Evolutionary conservation across 202 grass and related monocot species (phyloP).

Genomic region (Saccharum hybrid): DNA sequence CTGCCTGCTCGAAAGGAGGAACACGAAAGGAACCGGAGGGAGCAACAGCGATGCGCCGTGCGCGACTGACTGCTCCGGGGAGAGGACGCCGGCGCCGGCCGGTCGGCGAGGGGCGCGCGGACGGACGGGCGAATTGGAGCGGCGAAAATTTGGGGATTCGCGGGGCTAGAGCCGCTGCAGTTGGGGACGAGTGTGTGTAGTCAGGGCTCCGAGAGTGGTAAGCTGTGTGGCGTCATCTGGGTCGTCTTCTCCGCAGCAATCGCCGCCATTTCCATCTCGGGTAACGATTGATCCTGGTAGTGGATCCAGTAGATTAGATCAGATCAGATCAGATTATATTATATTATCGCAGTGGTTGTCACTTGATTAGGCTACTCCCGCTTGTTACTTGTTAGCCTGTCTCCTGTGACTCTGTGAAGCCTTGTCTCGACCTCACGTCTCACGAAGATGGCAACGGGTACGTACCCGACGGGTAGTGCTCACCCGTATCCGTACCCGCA

Average conservation of each 20-base stretch:
- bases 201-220: constrained; percentile 23
- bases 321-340: neutral
- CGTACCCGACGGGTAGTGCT: too few species aligned
- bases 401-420: too few species aligned
- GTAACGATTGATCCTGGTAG: neutral
- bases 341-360: neutral
- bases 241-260: constrained; percentile 3
- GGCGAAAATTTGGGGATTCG: neutral
- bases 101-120: neutral
- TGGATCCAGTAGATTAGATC: neutral
- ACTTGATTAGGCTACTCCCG: neutral
- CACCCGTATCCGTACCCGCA: too few species aligned
- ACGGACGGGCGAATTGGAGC: neutral
- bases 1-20: constrained; percentile 6
- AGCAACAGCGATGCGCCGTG: constrained; percentile 34
- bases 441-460: too few species aligned
- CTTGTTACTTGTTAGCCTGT: neutral
- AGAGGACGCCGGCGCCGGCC: constrained; percentile 7
- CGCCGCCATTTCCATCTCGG: constrained; percentile 41
- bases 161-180: neutral
- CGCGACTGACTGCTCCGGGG: neutral
- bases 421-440: too few species aligned
- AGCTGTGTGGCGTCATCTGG: constrained; percentile 37
- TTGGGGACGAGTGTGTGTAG: neutral
- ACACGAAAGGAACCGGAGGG: neutral